phyloP scores from a whole-genome alignment of 2,329 filamentous ascomycete species.

The Endoconidiophora laricicola region DNA sequence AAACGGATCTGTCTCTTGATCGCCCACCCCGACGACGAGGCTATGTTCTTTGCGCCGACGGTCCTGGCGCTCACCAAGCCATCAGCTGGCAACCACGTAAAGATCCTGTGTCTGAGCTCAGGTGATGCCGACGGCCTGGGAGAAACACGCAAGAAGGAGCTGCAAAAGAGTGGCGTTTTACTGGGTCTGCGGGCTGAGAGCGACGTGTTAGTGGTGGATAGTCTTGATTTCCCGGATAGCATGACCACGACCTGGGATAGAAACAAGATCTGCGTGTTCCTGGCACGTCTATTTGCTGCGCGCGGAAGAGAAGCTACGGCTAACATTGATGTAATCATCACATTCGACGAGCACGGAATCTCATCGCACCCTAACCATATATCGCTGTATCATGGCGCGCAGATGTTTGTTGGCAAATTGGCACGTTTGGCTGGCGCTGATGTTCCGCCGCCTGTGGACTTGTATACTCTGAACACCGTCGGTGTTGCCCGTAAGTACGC shows the following conservation, averaged over 20 bases:
- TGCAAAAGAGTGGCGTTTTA: slow-evolving; percentile 60
- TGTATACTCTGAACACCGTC: slow-evolving; percentile 72
- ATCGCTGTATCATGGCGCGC: slow-evolving; percentile 69
- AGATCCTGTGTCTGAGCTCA: slow-evolving; percentile 82
- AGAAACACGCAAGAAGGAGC: slow-evolving; percentile 63
- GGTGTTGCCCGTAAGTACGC: slow-evolving; percentile 65
- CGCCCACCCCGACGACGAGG: slow-evolving; percentile 94
- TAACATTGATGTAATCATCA: slow-evolving; percentile 67
- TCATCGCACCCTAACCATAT: slow-evolving; percentile 89
- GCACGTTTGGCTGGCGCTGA: slow-evolving; percentile 25
- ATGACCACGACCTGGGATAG: slow-evolving; percentile 70
- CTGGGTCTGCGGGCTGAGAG: slow-evolving; percentile 59
- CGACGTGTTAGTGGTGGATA: slow-evolving; percentile 75
- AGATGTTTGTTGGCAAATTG: slow-evolving; percentile 51
- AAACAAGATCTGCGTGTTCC: slow-evolving; percentile 49
- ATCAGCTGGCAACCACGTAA: slow-evolving; percentile 71
- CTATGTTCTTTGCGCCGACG: slow-evolving; percentile 96
- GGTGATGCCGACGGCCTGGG: slow-evolving; percentile 81
- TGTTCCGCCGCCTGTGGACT: slow-evolving; percentile 33
- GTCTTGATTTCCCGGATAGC: slow-evolving; percentile 71
- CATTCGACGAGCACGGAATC: slow-evolving; percentile 71
- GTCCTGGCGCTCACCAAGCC: slow-evolving; percentile 70
- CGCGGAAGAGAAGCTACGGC: slow-evolving; percentile 29
- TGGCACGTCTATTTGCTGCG: slow-evolving; percentile 59
- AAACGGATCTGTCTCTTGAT: slow-evolving; percentile 87